phyloP scores from a whole-genome alignment of 2,329 filamentous ascomycete species.

The Colletotrichum sp. region DNA sequence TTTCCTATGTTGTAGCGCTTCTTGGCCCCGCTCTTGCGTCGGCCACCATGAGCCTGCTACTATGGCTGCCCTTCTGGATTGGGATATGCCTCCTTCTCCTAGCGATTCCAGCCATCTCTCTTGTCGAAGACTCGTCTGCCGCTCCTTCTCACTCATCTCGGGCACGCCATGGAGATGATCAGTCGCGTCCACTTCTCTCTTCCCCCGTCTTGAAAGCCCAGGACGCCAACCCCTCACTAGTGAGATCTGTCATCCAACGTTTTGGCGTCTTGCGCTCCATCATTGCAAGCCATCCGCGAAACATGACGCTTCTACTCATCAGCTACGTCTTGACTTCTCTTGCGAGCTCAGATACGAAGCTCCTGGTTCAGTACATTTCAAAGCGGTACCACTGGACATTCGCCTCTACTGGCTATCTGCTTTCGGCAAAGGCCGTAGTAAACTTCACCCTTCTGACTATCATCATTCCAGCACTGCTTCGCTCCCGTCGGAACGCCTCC shows the following conservation, averaged over 20 bases:
- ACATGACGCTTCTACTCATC: conserved; percentile 46
- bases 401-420: conserved; percentile 50
- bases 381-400: conserved; percentile 53
- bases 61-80: conserved; percentile 49
- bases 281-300: conserved; percentile 42
- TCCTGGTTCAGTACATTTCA: conserved; percentile 56
- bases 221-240: conserved; percentile 10
- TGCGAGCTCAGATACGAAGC: conserved; percentile 56
- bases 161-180: conserved; percentile 30
- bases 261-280: conserved; percentile 34
- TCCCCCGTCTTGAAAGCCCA: conserved; percentile 44
- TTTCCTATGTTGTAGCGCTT: conserved; percentile 51
- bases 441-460: conserved; percentile 50
- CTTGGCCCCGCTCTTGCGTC: conserved; percentile 52
- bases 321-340: conserved; percentile 54
- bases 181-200: conserved; percentile 41
- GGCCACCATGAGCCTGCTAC: conserved; percentile 45
- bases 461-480: conserved; percentile 44
- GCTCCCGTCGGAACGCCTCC: neutral
- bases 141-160: neutral
- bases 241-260: conserved; percentile 21
- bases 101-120: conserved; percentile 34
- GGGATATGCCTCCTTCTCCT: conserved; percentile 40
- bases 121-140: neutral
- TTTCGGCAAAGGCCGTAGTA: conserved; percentile 52